Base-by-base conservation (phyloP, 23 red algal genomes). In the Gracilaria gracilis region DNA sequence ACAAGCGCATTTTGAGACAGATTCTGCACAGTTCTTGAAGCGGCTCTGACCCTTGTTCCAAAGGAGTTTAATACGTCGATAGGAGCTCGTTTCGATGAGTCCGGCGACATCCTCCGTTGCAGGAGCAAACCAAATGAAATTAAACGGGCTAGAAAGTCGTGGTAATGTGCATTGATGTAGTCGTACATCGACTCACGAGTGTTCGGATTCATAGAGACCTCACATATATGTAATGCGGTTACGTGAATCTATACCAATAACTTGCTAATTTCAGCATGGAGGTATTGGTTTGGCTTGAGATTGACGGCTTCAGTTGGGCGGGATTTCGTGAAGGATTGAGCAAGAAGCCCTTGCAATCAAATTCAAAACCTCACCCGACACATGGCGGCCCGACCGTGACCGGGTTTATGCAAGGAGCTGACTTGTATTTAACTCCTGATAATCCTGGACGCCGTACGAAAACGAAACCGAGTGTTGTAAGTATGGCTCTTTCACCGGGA, bases 21-120 rank as follows among this genome's bases (percentile, higher is more conserved):
- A 23, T 51, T 51, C 9, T 51, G 72, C 38, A 50, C 46, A 1
- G 24, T 49, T 46, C 9, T 37, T 11, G 72, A 77, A 77, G 72
- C 46, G 20, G 42, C 72, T 77, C 46, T 23, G 4, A 15, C 38
- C 9, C 9, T 50, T 31, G 6, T 0, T 50, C 12, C 24, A 40
- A 77, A 50, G 15, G 27, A 25, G 13, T 50, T 77, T 14, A 48
- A 17, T 28, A 77, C 20, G 21, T 77, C 72, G 38, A 51, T 5
- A 46, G 40, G 46, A 77, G 72, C 12, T 27, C 21, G 39, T 51
- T 50, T 77, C 42, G 40, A 37, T 46, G 72, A 50, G 40, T 77
- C 72, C 23, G 72, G 50, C n/a, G 72, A 77, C 72, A 77, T 77
- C 25, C 72, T 77, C 46, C 72, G 39, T 19, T 16, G 40, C 23